These are phyloP conservation scores for Nepenthes mirabilis DNA, from an alignment of 148 eudicot species.

Conservation along the genomic window DNA sequence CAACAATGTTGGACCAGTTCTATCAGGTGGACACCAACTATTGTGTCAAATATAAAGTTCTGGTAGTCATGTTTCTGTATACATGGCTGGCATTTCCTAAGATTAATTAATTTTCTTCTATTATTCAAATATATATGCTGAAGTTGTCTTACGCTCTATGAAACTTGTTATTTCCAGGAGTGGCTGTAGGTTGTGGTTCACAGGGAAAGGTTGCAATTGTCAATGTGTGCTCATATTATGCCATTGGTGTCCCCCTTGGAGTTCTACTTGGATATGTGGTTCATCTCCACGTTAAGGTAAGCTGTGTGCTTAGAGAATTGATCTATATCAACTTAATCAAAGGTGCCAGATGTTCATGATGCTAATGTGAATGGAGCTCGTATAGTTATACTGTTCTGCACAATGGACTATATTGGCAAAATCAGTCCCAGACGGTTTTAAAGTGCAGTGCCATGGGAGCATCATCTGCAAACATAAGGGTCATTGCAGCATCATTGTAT, in stretches of 20 bases:
- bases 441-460: too few species aligned
- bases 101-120: not conserved
- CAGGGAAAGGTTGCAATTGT: slow-evolving; percentile 24
- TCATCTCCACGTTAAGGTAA: slow-evolving; percentile 23
- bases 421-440: not conserved
- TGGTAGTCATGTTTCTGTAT: too few species aligned
- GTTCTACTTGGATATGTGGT: slow-evolving; percentile 18
- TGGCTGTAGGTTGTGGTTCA: slow-evolving; percentile 29
- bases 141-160: not conserved
- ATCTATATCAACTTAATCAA: not conserved
- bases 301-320: not conserved
- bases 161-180: slow-evolving; percentile 12
- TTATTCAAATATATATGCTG: not conserved
- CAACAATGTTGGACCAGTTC: slow-evolving; percentile 31
- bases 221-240: slow-evolving; percentile 20
- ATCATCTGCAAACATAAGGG: not conserved
- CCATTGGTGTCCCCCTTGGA: slow-evolving; percentile 29
- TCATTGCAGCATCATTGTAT: not conserved
- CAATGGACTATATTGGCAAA: not conserved
- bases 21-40: slow-evolving; percentile 13
- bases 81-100: not conserved
- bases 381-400: not conserved
- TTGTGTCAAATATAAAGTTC: too few species aligned
- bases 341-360: not conserved
- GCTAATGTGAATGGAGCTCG: not conserved